Evolutionary conservation across 805 yeast genomes (phyloP), one percentile per base, ranked within the genome.

Genomic region (Cyberlindnera suaveolens): DNA sequence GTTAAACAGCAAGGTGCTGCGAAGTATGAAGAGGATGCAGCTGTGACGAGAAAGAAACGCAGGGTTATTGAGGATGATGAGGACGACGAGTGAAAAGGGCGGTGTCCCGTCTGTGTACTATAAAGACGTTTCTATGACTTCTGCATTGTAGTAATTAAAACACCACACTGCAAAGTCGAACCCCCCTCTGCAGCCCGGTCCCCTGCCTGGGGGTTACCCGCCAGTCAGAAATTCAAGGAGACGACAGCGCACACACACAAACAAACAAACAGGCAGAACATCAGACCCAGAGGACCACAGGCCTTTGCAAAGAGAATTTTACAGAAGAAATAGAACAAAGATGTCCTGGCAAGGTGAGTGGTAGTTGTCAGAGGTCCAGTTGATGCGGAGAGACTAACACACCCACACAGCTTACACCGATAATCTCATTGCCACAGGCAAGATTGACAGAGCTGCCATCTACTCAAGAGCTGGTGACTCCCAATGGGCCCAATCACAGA

Each of bases 381-480:
- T 17, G 11, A 31, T 31, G 33, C 4, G 15, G 16, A 14, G 16
- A n/a, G 26, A 26, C 39, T 31, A 31, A 20, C 40, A 35, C 33
- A 14, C 16, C 17, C 33, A 7, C 6, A 8, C 16, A 89, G 97
- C 97, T 47, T 93, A 93, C 76, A 89, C 96, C 43, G 98, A 93
- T 64, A 91, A 89, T 70, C 80, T 93, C 54, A 70, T 85, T 53
- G 85, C 82, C 44, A 85, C 97, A 40, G 87, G 88, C 49, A 87
- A 86, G 65, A 74, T 93, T 52, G 97, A 91, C 70, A 80, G 80
- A 64, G 96, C 98, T 30, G 93, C 95, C 34, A 79, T 93, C 53
- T 90, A 85, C 67, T 90, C 97, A 9, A 83, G 85, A 53, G 96
- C 95, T 13, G 99, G 99, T 37, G 96, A 90, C 64, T 77, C 96